phyloP scores from a whole-genome alignment of 768 basidiomycete genomes.

The Suillus lakei region DNA sequence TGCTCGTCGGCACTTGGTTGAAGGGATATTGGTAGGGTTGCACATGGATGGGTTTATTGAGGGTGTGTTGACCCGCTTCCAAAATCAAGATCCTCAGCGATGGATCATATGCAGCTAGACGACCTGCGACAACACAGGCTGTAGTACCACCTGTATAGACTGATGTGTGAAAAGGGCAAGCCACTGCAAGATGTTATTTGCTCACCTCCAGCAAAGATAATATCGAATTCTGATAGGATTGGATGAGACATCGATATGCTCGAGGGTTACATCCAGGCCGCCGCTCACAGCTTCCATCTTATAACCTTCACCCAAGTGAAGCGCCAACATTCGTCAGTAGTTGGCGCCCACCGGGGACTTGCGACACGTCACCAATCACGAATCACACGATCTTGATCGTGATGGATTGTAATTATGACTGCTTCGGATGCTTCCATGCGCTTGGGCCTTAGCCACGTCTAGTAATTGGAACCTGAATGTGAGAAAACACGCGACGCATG shows the following conservation, averaged over 20 bases:
- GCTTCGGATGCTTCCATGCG: too few relatives aligned
- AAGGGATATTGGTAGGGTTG: conserved; percentile 25
- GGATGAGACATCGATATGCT: not conserved
- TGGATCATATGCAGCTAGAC: conserved; percentile 31
- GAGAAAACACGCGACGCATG: too few relatives aligned
- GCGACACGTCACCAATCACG: not conserved
- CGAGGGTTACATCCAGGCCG: too few relatives aligned
- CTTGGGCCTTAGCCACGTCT: too few relatives aligned
- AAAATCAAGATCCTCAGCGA: conserved; percentile 31
- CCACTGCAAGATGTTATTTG: conserved; percentile 7
- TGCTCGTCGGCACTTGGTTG: conserved; percentile 20
- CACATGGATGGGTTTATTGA: conserved; percentile 24
- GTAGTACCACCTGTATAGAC: conserved; percentile 37
- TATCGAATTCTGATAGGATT: conserved; percentile 40
- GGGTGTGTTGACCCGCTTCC: conserved; percentile 35
- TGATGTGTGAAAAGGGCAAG: not conserved
- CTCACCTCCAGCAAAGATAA: conserved; percentile 63
- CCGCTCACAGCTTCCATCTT: not conserved
- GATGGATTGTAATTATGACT: too few relatives aligned
- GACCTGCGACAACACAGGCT: conserved; percentile 37
- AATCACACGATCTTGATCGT: too few relatives aligned
- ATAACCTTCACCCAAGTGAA: not conserved
- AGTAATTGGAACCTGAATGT: too few relatives aligned
- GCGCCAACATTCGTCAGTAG: not conserved
- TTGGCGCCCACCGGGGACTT: not conserved